Evolutionary conservation across 305 asterid genomes (phyloP), one percentile per base, ranked within the genome.

Genomic region (Fraxinus latifolia): DNA sequence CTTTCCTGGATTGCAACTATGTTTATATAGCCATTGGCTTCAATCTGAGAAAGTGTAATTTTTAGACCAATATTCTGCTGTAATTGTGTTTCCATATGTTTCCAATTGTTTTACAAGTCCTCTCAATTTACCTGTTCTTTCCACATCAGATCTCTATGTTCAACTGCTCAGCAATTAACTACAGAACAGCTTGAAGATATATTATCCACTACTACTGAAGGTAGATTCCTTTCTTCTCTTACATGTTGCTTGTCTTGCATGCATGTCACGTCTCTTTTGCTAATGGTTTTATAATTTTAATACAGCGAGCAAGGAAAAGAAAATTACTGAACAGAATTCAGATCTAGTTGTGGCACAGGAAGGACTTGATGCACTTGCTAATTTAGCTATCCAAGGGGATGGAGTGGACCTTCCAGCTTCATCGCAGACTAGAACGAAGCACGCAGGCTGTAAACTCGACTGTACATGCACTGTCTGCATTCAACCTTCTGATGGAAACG

Each of bases 401-500:
- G 84, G 60, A 31, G 82, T 85, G 65, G 68, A 75, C 74, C 79
- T 60, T 53, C 78, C 82, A 65, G 78, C 83, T 67, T 86, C 88
- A 60, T 77, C 89, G 3, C 88, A 86, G 74, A 80, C 82, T 80
- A 86, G 84, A 11, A 86, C 86, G 23, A 87, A 83, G 76, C 88
- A 89, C 74, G 89, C 92, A 6, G 88, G 89, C 76, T 87, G 84
- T 83, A 83, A 80, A 55, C 84, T 82, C 62, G 86, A 89, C 58
- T 89, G 90, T 77, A 55, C 86, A 2, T 89, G 92, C 86, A 86
- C 84, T 65, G 88, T 84, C 50, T 89, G 92, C 88, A 79, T 89
- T 80, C 92, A 89, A 77, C 87, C 92, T 32, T 87, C 92, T 4
- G 86, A 87, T 47, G 92, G 90, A 70, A 87, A 87, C 14, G 85